A percentile compares a stretch with the other conserved stretches of the same genome.
phyloP scores from a whole-genome alignment of 208 protist species.

The Leishmania guyanensis region DNA sequence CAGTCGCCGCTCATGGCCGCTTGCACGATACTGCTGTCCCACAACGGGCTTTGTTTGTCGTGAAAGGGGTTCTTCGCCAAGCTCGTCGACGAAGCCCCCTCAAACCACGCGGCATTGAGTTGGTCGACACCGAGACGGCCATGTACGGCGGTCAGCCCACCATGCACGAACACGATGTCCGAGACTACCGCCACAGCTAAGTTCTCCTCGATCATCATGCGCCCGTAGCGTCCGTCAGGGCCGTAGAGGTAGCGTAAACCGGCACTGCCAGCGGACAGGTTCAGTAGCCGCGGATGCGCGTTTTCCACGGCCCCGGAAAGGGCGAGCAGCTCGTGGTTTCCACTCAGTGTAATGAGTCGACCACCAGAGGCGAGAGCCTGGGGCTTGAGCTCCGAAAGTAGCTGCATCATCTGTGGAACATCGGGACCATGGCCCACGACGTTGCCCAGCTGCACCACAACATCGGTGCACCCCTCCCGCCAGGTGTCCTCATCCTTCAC shows the following conservation, averaged over 20 bases:
- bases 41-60: conserved; percentile 35
- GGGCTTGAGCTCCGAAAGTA: conserved; percentile 30
- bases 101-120: conserved; percentile 39
- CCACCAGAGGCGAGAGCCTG: conserved; percentile 47
- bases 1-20: conserved; percentile 36
- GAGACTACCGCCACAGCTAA: conserved; percentile 28
- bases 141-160: conserved; percentile 40
- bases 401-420: conserved; percentile 39
- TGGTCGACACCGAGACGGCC: conserved; percentile 28
- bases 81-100: not conserved
- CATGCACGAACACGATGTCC: conserved; percentile 67
- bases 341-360: conserved; percentile 57
- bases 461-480: conserved; percentile 38
- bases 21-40: conserved; percentile 34
- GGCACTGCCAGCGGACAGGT: conserved; percentile 25
- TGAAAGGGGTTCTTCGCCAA: conserved; percentile 19
- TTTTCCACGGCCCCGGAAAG: conserved; percentile 22
- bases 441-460: conserved; percentile 76
- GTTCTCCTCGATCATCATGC: conserved; percentile 40
- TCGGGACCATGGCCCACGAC: conserved; percentile 58
- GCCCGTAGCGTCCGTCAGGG: conserved; percentile 42
- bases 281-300: conserved; percentile 21
- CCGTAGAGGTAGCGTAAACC: conserved; percentile 32
- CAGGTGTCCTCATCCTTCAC: conserved; percentile 32
- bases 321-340: conserved; percentile 70